phyloP scores from a whole-genome alignment of 2,329 filamentous ascomycete species.

The Colletotrichum lini region DNA sequence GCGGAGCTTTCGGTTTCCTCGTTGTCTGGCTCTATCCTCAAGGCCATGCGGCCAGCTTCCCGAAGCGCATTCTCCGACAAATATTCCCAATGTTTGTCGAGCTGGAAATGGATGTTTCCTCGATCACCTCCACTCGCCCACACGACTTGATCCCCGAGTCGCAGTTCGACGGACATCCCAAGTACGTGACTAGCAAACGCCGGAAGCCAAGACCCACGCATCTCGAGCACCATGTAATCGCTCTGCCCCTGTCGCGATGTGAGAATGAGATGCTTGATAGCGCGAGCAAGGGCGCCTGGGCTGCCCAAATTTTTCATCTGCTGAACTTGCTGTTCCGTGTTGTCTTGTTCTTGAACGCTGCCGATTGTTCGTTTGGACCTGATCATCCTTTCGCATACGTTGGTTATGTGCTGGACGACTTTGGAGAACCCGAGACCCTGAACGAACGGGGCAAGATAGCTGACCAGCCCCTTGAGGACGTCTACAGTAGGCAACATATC shows the following conservation, averaged over 20 bases:
- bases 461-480: not conserved
- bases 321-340: not conserved
- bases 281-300: not conserved
- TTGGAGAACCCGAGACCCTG: slow-evolving; percentile 7
- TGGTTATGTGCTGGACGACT: not conserved
- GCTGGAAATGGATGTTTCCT: not conserved
- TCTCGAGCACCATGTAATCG: slow-evolving; percentile 5
- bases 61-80: not conserved
- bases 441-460: not conserved
- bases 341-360: too few relatives aligned
- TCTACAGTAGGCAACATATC: not conserved
- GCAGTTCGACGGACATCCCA: slow-evolving; percentile 15
- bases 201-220: not conserved
- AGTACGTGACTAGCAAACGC: slow-evolving; percentile 6
- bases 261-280: not conserved
- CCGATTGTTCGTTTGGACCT: not conserved
- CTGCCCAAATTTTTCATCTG: not conserved
- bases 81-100: not conserved
- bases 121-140: slow-evolving; percentile 4
- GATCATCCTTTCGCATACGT: not conserved
- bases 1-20: not conserved
- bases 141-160: fast-evolving
- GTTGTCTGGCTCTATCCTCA: not conserved
- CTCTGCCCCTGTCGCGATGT: not conserved
- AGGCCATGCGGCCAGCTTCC: not conserved